Evolutionary conservation across 1,284 basidiomycete genomes (phyloP).

Genomic region (Ceratorhiza oryzae-sativae): DNA sequence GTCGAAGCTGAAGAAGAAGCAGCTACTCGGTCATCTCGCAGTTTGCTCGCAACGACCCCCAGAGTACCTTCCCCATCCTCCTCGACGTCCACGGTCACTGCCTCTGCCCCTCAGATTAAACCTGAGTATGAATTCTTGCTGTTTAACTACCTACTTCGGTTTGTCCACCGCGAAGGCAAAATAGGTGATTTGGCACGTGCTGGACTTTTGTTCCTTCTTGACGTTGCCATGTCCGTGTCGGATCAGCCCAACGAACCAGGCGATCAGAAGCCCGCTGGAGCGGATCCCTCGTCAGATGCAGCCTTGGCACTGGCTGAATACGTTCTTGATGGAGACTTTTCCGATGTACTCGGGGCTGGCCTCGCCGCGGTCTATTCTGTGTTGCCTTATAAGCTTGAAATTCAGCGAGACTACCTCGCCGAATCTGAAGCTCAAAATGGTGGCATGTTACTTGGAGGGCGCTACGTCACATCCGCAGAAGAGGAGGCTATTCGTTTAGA

Average conservation of each 20-base stretch:
- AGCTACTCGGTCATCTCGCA: conserved; percentile 45
- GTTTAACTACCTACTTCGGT: conserved; percentile 95
- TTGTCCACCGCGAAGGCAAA: conserved; percentile 91
- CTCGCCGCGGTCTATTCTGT: conserved; percentile 93
- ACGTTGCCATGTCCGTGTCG: conserved; percentile 85
- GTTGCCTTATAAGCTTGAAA: conserved; percentile 84
- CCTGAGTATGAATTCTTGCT: conserved; percentile 93
- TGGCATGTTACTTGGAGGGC: conserved; percentile 71
- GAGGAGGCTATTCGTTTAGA: conserved; percentile 49
- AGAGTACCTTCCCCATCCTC: conserved; percentile 19
- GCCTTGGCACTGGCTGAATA: conserved; percentile 89
- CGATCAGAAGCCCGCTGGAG: conserved; percentile 45
- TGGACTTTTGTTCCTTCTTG: conserved; percentile 90
- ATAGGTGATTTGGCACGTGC: conserved; percentile 95
- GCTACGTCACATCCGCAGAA: conserved; percentile 46
- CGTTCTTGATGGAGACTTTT: conserved; percentile 94
- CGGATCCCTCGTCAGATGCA: conserved; percentile 80
- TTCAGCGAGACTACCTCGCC: conserved; percentile 59
- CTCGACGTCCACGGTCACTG: conserved; percentile 49
- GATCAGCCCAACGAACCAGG: conserved; percentile 56
- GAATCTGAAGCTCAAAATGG: conserved; percentile 52
- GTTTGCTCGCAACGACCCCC: conserved; percentile 40
- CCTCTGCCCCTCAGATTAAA: conserved; percentile 54
- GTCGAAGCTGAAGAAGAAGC: conserved; percentile 59
- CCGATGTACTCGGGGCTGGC: conserved; percentile 93